Conservation (phyloP, 2,329 filamentous ascomycete genomes). For the Colletotrichum lindemuthianum region DNA sequence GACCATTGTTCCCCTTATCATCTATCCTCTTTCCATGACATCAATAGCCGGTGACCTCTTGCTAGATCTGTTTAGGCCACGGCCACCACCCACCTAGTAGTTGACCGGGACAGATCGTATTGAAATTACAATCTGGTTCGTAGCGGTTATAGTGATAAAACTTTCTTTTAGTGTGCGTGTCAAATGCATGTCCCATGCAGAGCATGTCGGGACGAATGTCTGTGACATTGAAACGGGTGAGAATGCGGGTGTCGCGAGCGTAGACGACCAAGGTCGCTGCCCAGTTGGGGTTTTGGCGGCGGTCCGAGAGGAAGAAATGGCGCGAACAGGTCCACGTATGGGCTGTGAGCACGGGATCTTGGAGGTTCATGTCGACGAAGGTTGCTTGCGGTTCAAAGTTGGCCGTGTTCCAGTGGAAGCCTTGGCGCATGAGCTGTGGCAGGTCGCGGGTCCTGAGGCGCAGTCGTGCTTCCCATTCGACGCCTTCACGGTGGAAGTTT, state of each 20-base stretch:
- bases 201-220: not conserved
- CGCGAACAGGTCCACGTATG: not conserved
- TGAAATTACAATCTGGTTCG: too few species aligned
- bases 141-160: too few species aligned
- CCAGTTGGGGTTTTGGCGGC: not conserved
- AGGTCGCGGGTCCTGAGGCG: not conserved
- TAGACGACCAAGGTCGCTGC: not conserved
- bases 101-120: too few species aligned
- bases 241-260: not conserved
- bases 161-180: too few species aligned
- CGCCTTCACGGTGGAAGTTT: not conserved
- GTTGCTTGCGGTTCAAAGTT: not conserved
- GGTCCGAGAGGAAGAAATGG: slow-evolving; percentile 10
- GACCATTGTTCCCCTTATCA: too few species aligned
- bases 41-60: too few species aligned
- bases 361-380: not conserved
- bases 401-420: slow-evolving; percentile 7
- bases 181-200: not conserved
- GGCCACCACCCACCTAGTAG: too few species aligned
- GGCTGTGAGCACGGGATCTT: accelerated
- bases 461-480: slow-evolving; percentile 5
- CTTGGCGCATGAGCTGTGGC: slow-evolving; percentile 10
- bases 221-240: not conserved
- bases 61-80: too few species aligned
- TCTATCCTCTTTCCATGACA: too few species aligned